Evolutionary conservation across 1,139 yeast species (phyloP).

Genomic region (Yamadazyma dushanensis): DNA sequence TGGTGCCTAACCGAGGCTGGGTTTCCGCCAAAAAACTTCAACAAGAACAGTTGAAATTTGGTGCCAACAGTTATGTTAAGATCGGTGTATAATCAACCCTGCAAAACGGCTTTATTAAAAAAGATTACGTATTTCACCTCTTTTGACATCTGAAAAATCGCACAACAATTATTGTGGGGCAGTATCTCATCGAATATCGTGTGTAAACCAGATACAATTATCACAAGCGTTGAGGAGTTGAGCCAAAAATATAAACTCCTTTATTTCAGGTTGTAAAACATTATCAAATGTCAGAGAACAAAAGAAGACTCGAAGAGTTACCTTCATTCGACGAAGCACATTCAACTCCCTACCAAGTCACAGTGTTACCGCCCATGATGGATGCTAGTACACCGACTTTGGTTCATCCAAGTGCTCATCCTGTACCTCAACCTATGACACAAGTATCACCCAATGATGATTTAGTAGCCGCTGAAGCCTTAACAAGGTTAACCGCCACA

Average conservation of each 20-base stretch:
- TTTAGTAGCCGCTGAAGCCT: constrained; percentile 40
- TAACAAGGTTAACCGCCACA: constrained; percentile 23
- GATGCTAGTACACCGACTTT: not conserved
- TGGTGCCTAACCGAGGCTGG: constrained; percentile 59
- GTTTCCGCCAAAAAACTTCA: constrained; percentile 30
- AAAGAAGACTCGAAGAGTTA: not conserved
- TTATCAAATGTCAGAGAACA: not conserved
- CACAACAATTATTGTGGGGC: not conserved
- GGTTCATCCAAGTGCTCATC: not conserved
- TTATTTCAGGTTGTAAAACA: not conserved
- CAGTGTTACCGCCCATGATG: constrained; percentile 1
- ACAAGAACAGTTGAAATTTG: constrained; percentile 24
- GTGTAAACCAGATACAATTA: constrained; percentile 1
- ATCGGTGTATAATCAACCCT: not conserved
- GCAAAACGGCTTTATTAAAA: no score
- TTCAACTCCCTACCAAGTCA: not conserved
- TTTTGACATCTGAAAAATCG: not conserved
- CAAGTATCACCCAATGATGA: constrained; percentile 6
- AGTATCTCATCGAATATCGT: not conserved
- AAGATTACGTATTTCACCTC: not conserved
- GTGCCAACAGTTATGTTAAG: constrained; percentile 9
- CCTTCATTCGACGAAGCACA: not conserved
- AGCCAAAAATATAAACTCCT: constrained; percentile 1
- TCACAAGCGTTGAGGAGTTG: constrained; percentile 13
- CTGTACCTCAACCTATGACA: not conserved